Base-by-base conservation (phyloP, 2,329 filamentous ascomycete species). In the Neofusicoccum laricinum region DNA sequence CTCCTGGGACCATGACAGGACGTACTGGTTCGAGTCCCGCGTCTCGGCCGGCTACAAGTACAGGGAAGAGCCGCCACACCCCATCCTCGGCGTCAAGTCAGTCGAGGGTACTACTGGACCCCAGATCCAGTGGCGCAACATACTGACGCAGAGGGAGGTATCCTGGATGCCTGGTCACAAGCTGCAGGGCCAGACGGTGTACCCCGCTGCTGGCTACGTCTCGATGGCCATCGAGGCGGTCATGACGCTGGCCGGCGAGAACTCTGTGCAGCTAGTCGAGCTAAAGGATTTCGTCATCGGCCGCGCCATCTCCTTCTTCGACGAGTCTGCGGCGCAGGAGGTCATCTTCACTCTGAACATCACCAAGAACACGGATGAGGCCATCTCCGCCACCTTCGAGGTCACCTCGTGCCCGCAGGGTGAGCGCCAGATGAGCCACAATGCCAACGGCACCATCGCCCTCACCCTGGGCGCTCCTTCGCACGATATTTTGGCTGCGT, bases 201-300 rank as follows among this genome's bases (percentile, higher is more conserved):
- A 81, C 38, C 82, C 82, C 0, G 77, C 69, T 1, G 78, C 81
- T 1, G 81, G 74, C 0, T 83, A 80, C 63, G 64, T 82, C 0
- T 69, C 73, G 3, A 79, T 81, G 70, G 77, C 75, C 0, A n/a
- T 71, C 2, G 71, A 73, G 48, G 71, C 71, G 64, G 69, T 78
- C 0, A 69, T 84, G 32, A 36, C 34, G 2, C 25, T 65, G 41
- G 48, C 64, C n/a, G 66, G 45, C 2, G 59, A 64, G 25, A 30
- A 51, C 17, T 19, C 57, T 21, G 38, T 69, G n/a, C 21, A 45
- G 12, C 45, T 67, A 1, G 41, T 71, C 11, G 64, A 65, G 19
- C 46, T 71, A 3, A n/a, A 48, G 3, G 66, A 70, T 43, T 25
- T 71, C 21, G 25, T 30, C 25, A 30, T 30, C 25, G 25, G 25